These are phyloP conservation scores for Metarhizium anisopliae DNA, from an alignment of 2,329 filamentous ascomycete genomes.

Conservation along the genomic window DNA sequence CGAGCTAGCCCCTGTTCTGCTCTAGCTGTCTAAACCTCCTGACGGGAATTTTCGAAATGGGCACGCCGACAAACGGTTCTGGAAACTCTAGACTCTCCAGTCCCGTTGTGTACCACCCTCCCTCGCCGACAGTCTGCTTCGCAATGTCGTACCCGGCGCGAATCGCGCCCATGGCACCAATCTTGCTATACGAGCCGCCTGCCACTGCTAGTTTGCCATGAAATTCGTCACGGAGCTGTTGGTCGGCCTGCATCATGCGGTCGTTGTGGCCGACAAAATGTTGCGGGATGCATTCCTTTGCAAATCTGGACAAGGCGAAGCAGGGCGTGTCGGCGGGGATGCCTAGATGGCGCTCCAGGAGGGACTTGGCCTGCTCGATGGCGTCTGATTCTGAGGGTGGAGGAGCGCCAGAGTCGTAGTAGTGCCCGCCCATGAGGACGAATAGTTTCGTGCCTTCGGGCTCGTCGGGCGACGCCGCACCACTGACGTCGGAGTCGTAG, in stretches of 20 bases:
- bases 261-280: conserved; percentile 70
- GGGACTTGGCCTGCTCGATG: conserved; percentile 56
- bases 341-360: conserved; percentile 66
- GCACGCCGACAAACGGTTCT: conserved; percentile 16
- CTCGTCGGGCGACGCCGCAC: conserved; percentile 39
- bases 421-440: conserved; percentile 90
- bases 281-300: conserved; percentile 76
- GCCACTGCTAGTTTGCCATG: conserved; percentile 55
- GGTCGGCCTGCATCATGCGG: conserved; percentile 48
- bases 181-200: conserved; percentile 43
- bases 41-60: conserved; percentile 17
- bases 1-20: background rate
- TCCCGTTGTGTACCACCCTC: conserved; percentile 18
- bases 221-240: conserved; percentile 46
- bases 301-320: conserved; percentile 49
- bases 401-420: conserved; percentile 49
- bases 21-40: conserved; percentile 12
- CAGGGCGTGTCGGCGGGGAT: conserved; percentile 53
- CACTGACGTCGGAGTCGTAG: conserved; percentile 64
- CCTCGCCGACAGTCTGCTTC: conserved; percentile 8
- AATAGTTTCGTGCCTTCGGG: conserved; percentile 74
- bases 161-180: conserved; percentile 43
- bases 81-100: conserved; percentile 18
- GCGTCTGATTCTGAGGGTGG: conserved; percentile 56
- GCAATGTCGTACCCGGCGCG: conserved; percentile 31